phyloP scores from a whole-genome alignment of 352 stramenopile species.

The Pythium pyrilobum region DNA sequence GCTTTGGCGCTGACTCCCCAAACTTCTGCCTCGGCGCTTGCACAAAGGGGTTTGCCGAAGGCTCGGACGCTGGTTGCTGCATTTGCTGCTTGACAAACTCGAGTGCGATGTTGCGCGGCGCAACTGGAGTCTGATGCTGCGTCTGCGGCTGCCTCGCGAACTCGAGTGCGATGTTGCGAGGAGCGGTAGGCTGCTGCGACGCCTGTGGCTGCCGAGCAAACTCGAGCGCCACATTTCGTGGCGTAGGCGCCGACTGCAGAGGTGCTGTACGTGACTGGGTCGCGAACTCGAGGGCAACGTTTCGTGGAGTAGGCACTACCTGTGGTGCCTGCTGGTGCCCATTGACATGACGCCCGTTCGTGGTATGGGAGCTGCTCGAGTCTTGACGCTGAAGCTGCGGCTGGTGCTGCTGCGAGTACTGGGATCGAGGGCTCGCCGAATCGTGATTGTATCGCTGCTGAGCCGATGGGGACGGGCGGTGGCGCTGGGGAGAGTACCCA shows the following conservation, averaged over 20 bases:
- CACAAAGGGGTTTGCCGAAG: not conserved
- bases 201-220: conserved; percentile 4
- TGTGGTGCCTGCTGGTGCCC: conserved; percentile 1
- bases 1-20: not conserved
- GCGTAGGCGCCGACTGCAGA: not conserved
- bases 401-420: conserved; percentile 5
- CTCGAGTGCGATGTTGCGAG: conserved; percentile 9
- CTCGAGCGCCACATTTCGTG: conserved; percentile 12
- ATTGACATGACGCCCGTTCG: no score
- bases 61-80: not conserved
- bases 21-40: conserved; percentile 4
- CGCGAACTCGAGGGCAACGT: conserved; percentile 7
- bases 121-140: not conserved
- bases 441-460: conserved; percentile 25
- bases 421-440: conserved; percentile 9
- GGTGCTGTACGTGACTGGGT: not conserved
- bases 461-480: conserved; percentile 6
- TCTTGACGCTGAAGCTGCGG: not conserved
- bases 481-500: conserved; percentile 20
- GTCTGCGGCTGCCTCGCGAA: conserved; percentile 5
- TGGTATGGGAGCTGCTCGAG: no score
- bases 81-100: not conserved
- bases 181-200: not conserved
- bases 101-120: conserved; percentile 3
- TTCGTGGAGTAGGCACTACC: conserved; percentile 3